A percentile compares a stretch with the other conserved stretches of the same genome.
These are phyloP conservation scores for Skeletonema marinoi DNA, from an alignment of 108 stramenopile genomes.

Conservation along the genomic window DNA sequence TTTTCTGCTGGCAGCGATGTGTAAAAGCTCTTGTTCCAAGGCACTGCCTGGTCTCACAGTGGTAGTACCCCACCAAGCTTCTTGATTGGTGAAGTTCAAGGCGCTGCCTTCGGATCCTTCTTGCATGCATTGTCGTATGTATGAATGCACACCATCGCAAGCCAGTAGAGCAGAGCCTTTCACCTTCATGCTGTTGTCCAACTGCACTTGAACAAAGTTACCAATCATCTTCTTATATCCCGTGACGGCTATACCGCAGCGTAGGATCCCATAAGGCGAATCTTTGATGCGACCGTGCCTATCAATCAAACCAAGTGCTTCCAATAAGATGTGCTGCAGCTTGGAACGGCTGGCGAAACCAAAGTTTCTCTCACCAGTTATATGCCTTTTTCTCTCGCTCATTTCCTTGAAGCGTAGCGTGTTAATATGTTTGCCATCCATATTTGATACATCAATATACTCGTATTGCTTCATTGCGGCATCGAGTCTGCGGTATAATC, in stretches of 20 bases:
- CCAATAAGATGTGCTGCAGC: constrained; percentile 15
- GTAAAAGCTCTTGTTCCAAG: constrained; percentile 7
- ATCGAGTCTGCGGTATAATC: not conserved
- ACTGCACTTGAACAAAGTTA: constrained; percentile 2
- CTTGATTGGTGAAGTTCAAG: constrained; percentile 17
- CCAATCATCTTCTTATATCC: not conserved
- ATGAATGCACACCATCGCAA: constrained; percentile 38
- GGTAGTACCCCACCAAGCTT: constrained; percentile 35
- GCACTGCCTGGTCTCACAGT: constrained; percentile 14
- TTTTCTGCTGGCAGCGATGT: constrained; percentile 3
- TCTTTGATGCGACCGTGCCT: constrained; percentile 1
- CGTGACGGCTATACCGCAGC: not conserved
- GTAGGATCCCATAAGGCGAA: not conserved
- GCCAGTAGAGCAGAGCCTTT: constrained; percentile 26
- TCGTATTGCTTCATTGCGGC: constrained; percentile 12
- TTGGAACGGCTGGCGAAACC: constrained; percentile 18
- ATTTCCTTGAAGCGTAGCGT: constrained; percentile 12
- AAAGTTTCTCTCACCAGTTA: constrained; percentile 10
- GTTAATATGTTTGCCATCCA: constrained; percentile 7
- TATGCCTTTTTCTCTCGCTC: not conserved
- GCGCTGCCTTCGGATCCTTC: not conserved
- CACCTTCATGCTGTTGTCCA: constrained; percentile 12
- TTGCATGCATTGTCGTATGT: constrained; percentile 18
- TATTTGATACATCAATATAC: constrained; percentile 5
- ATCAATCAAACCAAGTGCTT: constrained; percentile 19